These are phyloP conservation scores for Serendipita sp. DNA, from an alignment of 768 basidiomycete genomes.

Conservation along the genomic window DNA sequence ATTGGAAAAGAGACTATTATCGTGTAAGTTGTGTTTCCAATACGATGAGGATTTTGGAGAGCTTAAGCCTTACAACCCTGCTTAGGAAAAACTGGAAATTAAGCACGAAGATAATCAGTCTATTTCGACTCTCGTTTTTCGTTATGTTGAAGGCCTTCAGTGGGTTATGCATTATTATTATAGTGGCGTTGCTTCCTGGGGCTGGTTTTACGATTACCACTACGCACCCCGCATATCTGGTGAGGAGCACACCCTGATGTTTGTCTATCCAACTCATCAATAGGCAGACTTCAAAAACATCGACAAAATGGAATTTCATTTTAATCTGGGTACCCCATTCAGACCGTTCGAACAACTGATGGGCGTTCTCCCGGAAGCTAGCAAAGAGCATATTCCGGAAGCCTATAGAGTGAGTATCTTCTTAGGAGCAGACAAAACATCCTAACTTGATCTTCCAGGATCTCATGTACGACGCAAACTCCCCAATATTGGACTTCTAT, in stretches of 20 bases:
- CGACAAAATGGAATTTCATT: slow-evolving; percentile 67
- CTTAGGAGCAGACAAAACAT: neutral
- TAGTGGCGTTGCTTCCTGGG: slow-evolving; percentile 91
- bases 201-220: slow-evolving; percentile 98
- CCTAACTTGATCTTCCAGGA: slow-evolving; percentile 34
- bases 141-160: slow-evolving; percentile 86
- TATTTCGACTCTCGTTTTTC: slow-evolving; percentile 54
- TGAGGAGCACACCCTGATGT: slow-evolving; percentile 19
- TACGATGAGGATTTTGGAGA: neutral
- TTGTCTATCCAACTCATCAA: slow-evolving; percentile 6
- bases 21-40: slow-evolving; percentile 31
- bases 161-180: slow-evolving; percentile 99
- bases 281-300: slow-evolving; percentile 40
- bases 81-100: slow-evolving; percentile 73
- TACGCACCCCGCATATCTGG: slow-evolving; percentile 95
- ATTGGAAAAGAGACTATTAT: slow-evolving; percentile 88
- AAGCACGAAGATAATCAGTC: slow-evolving; percentile 47
- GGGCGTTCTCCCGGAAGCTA: slow-evolving; percentile 90
- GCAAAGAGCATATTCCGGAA: slow-evolving; percentile 71
- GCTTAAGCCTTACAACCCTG: neutral
- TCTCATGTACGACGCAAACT: slow-evolving; percentile 70
- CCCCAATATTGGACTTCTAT: slow-evolving; percentile 89
- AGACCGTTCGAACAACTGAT: slow-evolving; percentile 89
- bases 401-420: slow-evolving; percentile 55
- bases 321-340: slow-evolving; percentile 80